A percentile compares a stretch with the other conserved stretches of the same genome.
Evolutionary conservation across 129 eudicot species (phyloP).

Genomic region (Scalesia atractyloides): DNA sequence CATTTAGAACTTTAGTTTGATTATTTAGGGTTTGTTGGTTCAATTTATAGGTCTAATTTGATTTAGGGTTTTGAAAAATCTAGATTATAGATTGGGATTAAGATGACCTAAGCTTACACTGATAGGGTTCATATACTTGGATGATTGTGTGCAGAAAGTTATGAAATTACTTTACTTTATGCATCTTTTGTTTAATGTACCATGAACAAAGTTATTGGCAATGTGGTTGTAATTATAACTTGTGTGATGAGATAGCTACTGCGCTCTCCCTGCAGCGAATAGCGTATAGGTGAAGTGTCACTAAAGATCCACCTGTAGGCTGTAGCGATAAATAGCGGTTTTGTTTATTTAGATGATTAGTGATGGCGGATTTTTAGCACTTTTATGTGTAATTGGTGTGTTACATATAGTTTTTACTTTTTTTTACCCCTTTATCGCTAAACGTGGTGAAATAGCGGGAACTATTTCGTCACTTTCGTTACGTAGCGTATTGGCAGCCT

Average conservation of each 20-base stretch:
- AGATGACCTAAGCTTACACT: neutral
- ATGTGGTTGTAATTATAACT: neutral
- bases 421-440: too few relatives aligned
- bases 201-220: neutral
- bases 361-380: too few relatives aligned
- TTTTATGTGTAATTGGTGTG: too few relatives aligned
- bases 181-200: neutral
- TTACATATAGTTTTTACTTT: too few relatives aligned
- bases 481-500: too few relatives aligned
- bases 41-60: neutral
- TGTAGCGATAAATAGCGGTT: too few relatives aligned
- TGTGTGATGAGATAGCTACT: neutral
- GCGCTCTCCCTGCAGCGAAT: too few relatives aligned
- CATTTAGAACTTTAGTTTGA: neutral
- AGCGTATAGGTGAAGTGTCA: too few relatives aligned
- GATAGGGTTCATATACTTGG: neutral
- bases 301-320: too few relatives aligned
- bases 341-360: too few relatives aligned
- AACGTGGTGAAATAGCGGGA: too few relatives aligned
- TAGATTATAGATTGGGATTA: neutral
- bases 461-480: too few relatives aligned
- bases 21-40: neutral
- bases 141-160: neutral
- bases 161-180: neutral
- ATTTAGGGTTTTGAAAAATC: neutral